A percentile compares a stretch with the other conserved stretches of the same genome.
These are phyloP conservation scores for Exophiala sideris DNA, from an alignment of 2,329 filamentous ascomycete species.

Conservation along the genomic window DNA sequence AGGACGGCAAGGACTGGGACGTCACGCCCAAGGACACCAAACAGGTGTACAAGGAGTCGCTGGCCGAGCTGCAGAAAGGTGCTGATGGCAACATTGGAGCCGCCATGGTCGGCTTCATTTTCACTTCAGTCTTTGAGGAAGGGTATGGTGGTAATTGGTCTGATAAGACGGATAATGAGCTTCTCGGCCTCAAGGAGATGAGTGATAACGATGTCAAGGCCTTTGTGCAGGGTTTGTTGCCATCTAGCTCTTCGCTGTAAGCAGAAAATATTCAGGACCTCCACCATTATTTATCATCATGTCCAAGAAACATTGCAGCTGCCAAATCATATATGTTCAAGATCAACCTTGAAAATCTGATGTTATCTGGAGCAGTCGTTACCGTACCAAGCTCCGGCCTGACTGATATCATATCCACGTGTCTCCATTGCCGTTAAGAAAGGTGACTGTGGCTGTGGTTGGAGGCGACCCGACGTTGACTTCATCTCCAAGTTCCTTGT, in stretches of 20 bases:
- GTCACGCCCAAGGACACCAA: conserved; percentile 12
- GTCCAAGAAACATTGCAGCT: no score
- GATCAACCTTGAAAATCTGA: no score
- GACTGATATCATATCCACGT: conserved; percentile 11
- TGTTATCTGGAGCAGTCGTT: no score
- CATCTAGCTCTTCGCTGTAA: background rate
- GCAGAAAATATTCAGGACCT: background rate
- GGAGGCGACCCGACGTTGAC: background rate
- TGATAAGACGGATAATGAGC: conserved; percentile 36
- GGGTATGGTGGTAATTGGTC: conserved; percentile 29
- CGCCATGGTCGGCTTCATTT: conserved; percentile 33
- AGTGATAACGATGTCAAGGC: conserved; percentile 35
- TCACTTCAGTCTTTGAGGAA: conserved; percentile 34
- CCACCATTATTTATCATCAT: no score
- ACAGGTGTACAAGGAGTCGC: conserved; percentile 27
- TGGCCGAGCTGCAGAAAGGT: conserved; percentile 32
- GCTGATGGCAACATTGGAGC: conserved; percentile 13
- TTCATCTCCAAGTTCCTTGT: no score
- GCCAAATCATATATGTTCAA: no score
- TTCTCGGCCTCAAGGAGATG: conserved; percentile 37
- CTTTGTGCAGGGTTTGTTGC: conserved; percentile 25
- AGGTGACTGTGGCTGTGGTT: background rate
- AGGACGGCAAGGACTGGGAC: conserved; percentile 26
- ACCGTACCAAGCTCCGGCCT: no score
- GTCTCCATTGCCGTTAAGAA: conserved; percentile 7